Conservation (phyloP, 2,329 filamentous ascomycete genomes). For the Arachnomyces sp. region DNA sequence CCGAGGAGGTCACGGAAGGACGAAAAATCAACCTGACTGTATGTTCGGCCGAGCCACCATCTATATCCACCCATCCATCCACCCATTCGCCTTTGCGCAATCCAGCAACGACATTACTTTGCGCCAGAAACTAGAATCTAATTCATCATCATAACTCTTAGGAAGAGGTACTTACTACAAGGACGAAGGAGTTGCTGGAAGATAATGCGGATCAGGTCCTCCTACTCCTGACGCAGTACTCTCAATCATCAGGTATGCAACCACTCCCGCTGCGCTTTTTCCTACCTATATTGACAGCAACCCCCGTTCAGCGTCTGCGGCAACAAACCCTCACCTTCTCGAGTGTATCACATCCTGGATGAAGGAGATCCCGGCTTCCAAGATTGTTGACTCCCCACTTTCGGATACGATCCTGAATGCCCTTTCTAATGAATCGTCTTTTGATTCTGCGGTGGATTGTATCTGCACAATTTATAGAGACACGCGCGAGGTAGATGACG, state of each 20-base stretch:
- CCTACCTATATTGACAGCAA: conserved; percentile 17
- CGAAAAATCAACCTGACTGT: conserved; percentile 99
- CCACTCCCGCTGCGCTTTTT: background rate
- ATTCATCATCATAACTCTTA: conserved; percentile 46
- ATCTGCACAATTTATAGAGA: conserved; percentile 86
- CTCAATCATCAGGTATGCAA: conserved; percentile 72
- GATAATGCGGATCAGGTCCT: conserved; percentile 87
- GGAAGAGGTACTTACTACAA: conserved; percentile 87
- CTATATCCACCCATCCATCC: conserved; percentile 40
- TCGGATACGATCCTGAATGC: conserved; percentile 74
- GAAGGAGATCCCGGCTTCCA: conserved; percentile 76
- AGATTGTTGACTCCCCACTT: conserved; percentile 78
- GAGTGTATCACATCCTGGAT: conserved; percentile 97
- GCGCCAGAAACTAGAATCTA: conserved; percentile 36
- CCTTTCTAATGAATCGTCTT: conserved; percentile 62
- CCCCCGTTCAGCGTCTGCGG: conserved; percentile 54
- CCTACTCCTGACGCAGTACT: conserved; percentile 78
- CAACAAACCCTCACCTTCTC: conserved; percentile 81
- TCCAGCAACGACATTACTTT: conserved; percentile 17
- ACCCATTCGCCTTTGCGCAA: conserved; percentile 36
- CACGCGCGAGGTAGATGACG: conserved; percentile 89
- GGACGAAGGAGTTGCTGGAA: conserved; percentile 82
- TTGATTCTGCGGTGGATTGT: conserved; percentile 85
- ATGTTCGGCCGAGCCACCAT: conserved; percentile 58
- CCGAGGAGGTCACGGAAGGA: conserved; percentile 97